Conservation (phyloP, 495 filamentous ascomycete genomes). For the Thozetella sp. region DNA sequence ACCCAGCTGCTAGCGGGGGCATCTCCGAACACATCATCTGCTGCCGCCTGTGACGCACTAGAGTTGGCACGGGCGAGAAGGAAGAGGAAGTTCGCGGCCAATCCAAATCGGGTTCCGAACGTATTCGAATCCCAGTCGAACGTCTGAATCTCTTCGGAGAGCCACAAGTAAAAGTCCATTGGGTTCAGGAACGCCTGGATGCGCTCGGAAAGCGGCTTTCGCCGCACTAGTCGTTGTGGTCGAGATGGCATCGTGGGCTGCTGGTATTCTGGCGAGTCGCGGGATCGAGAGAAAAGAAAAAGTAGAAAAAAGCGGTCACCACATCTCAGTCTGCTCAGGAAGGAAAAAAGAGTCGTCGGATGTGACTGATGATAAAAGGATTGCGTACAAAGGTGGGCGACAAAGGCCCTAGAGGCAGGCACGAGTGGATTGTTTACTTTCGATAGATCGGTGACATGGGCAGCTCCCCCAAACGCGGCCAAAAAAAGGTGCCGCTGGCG, state of each 20-base stretch:
- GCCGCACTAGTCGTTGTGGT: slow-evolving; percentile 71
- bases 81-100: slow-evolving; percentile 76
- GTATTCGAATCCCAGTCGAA: slow-evolving; percentile 85
- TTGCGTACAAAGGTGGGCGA: background rate
- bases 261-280: background rate
- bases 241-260: slow-evolving; percentile 31
- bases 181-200: slow-evolving; percentile 81
- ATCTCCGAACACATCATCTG: slow-evolving; percentile 86
- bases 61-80: slow-evolving; percentile 81
- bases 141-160: slow-evolving; percentile 87
- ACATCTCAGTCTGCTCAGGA: too few relatives aligned
- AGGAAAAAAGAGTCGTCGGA: too few relatives aligned
- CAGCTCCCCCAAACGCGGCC: background rate
- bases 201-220: slow-evolving; percentile 72
- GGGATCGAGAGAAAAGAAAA: too few relatives aligned
- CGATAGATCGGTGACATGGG: background rate
- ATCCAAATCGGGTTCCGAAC: slow-evolving; percentile 72
- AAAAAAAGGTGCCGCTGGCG: background rate
- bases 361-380: too few relatives aligned
- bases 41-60: slow-evolving; percentile 42
- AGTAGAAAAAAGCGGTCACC: too few relatives aligned
- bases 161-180: slow-evolving; percentile 82
- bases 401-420: background rate
- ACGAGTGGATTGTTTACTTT: slow-evolving; percentile 10
- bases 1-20: slow-evolving; percentile 62